These are phyloP conservation scores for Vigna unguiculata DNA, from an alignment of 306 rosid species.

Conservation along the genomic window DNA sequence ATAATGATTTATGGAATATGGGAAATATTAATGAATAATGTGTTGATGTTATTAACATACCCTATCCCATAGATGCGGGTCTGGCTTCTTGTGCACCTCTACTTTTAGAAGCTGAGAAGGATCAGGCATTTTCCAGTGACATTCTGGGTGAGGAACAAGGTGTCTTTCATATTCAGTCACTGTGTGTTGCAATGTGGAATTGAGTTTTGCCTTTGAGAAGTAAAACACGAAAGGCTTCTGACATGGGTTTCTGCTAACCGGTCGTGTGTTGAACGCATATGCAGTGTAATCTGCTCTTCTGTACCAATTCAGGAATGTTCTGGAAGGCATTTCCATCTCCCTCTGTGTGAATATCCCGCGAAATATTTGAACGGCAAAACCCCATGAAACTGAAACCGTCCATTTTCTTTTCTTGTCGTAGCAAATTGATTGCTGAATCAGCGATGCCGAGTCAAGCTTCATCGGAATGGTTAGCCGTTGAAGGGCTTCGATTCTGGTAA, in stretches of 20 bases:
- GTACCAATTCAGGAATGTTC: constrained; percentile 96
- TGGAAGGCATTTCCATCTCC: constrained; percentile 94
- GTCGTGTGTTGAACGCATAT: constrained; percentile 96
- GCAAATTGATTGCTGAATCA: constrained; percentile 95
- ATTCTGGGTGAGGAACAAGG: constrained; percentile 64
- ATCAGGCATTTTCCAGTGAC: constrained; percentile 84
- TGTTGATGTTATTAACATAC: constrained; percentile 54
- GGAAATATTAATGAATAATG: neutral
- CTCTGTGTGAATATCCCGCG: constrained; percentile 85
- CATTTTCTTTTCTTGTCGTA: constrained; percentile 67
- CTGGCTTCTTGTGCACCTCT: constrained; percentile 71
- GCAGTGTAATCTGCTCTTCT: constrained; percentile 93
- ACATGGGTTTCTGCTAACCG: constrained; percentile 84
- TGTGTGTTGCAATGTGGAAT: constrained; percentile 55
- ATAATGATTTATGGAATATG: neutral
- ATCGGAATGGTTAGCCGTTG: constrained; percentile 70
- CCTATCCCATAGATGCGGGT: constrained; percentile 88
- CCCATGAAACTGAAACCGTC: constrained; percentile 97
- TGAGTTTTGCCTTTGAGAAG: constrained; percentile 59
- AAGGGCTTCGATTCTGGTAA: constrained; percentile 73
- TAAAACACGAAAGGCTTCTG: constrained; percentile 92
- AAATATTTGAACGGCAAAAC: constrained; percentile 83
- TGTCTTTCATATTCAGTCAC: constrained; percentile 69
- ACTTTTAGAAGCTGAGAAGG: constrained; percentile 66
- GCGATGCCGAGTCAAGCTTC: constrained; percentile 82